Percentiles rank a stretch among this genome's conserved stretches.
phyloP scores from a whole-genome alignment of 805 yeast genomes.

The Sporopachydermia quercuum region DNA sequence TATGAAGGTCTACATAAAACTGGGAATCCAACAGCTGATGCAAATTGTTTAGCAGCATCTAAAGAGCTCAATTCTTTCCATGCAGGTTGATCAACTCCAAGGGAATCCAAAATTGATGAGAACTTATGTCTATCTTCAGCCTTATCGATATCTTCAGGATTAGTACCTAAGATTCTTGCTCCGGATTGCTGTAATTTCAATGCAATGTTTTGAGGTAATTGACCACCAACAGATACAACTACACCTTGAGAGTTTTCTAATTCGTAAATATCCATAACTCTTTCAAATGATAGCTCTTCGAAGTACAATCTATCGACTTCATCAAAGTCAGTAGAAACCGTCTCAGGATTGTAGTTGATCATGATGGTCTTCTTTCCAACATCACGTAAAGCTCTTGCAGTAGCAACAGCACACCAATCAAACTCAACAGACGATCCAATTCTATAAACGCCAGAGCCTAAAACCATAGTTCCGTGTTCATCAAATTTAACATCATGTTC shows the following conservation, averaged over 20 bases:
- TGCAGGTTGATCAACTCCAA: slow-evolving; percentile 90
- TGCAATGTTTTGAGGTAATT: slow-evolving; percentile 95
- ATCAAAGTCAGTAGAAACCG: slow-evolving; percentile 95
- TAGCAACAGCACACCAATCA: slow-evolving; percentile 98
- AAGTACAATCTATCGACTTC: slow-evolving; percentile 96
- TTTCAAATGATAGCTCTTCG: slow-evolving; percentile 88
- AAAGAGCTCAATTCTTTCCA: slow-evolving; percentile 92
- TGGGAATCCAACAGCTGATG: slow-evolving; percentile 80
- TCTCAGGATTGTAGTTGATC: slow-evolving; percentile 97
- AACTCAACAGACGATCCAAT: slow-evolving; percentile 97
- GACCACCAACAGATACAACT: slow-evolving; percentile 95
- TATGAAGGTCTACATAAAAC: slow-evolving; percentile 96
- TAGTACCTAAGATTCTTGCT: slow-evolving; percentile 83
- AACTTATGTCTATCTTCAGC: slow-evolving; percentile 99
- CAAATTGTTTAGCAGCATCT: slow-evolving; percentile 74
- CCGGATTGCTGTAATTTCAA: slow-evolving; percentile 64
- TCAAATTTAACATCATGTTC: slow-evolving; percentile 70
- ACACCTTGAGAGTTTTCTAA: slow-evolving; percentile 82
- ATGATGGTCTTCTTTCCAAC: slow-evolving; percentile 81
- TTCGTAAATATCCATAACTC: slow-evolving; percentile 95
- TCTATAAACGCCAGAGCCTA: slow-evolving; percentile 98
- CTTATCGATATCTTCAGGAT: slow-evolving; percentile 87
- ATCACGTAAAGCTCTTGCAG: slow-evolving; percentile 86
- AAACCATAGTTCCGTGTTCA: slow-evolving; percentile 85
- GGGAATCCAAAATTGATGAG: slow-evolving; percentile 83